Evolutionary conservation across 2,329 filamentous ascomycete species (phyloP), one percentile per base, ranked within the genome.

Genomic region (Trichoderma atrobrunneum): DNA sequence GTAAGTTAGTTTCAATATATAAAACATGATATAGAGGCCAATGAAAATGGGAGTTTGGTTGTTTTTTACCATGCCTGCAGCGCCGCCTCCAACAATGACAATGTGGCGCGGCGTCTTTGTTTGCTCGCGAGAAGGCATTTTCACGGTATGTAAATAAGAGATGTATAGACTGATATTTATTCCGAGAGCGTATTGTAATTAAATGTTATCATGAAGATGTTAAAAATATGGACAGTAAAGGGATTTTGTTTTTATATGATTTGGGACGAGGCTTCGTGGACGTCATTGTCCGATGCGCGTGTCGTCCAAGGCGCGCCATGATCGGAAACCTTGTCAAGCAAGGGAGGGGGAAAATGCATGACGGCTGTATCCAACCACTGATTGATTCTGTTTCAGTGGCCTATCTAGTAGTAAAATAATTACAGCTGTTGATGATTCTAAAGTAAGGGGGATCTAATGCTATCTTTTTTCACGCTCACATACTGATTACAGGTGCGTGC

Each of bases 41-140:
- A 59, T 39, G 30, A 72, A 26, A 2, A 43, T 54, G 61, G 60
- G 30, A 10, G 34, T 36, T 18, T 36, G 8, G 3, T 5, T 24
- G 10, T 10, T 32, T 10, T 32, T 24, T 75, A 87, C 85, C 87
- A 87, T 89, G 79, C 89, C 90, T 59, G 89, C 87, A 48, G 89
- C 89, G 30, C 89, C 90, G 34, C 87, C 89, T 4, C 89, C 89
- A 32, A 92, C 84, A 28, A 91, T 84, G 12, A 88, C 84, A 24
- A 91, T 82, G 74, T 84, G 86, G 75, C 87, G 87, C 70, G 59
- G 74, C 48, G 70, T 14, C 34, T 56, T 60, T 28, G 12, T 4
- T 24, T 65, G 43, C 3, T 36, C 21, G 7, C 14, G n/a, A 26
- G 36, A 32, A 3, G 66, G 16, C 71, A 72, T 72, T 24, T 14